These are phyloP conservation scores for Funneliformis mosseae DNA, from an alignment of 192 early-diverging fungal species.

Conservation along the genomic window DNA sequence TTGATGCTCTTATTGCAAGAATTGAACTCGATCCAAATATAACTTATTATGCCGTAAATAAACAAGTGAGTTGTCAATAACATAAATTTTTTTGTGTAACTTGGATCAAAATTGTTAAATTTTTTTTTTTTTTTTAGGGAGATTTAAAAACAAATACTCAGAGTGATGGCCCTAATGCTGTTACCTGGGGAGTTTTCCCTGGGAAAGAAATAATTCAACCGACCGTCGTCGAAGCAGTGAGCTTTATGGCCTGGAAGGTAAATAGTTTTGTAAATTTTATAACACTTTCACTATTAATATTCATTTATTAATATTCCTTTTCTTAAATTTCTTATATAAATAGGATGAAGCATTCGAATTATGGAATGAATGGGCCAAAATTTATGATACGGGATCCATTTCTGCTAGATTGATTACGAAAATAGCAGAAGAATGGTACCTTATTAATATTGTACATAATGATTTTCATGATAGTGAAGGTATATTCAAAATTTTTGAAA, in stretches of 20 bases:
- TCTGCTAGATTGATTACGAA: conserved; percentile 59
- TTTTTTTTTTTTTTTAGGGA: conserved; percentile 52
- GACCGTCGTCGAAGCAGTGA: conserved; percentile 89
- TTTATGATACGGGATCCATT: conserved; percentile 60
- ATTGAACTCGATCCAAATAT: conserved; percentile 69
- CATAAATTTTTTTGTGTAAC: not conserved
- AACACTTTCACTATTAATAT: not conserved
- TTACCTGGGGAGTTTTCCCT: conserved; percentile 99
- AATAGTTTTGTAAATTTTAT: not conserved
- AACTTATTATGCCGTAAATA: conserved; percentile 92
- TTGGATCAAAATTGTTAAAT: not conserved
- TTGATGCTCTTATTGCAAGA: conserved; percentile 72
- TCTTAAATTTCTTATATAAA: not conserved
- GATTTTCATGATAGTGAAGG: conserved; percentile 75
- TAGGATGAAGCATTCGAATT: conserved; percentile 91
- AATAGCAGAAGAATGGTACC: conserved; percentile 77
- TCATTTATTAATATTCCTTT: too few species aligned
- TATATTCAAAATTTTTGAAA: conserved; percentile 73
- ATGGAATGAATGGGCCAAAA: conserved; percentile 87
- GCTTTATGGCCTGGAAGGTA: conserved; percentile 93
- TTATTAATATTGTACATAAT: conserved; percentile 96
- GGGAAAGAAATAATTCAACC: conserved; percentile 95
- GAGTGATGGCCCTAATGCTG: conserved; percentile 86
- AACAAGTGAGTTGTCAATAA: conserved; percentile 43
- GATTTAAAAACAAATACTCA: conserved; percentile 89